A percentile compares a stretch with the other conserved stretches of the same genome.
Evolutionary conservation across 78 protist genomes (phyloP).

Genomic region (Planoprotostelium fungivorum): DNA sequence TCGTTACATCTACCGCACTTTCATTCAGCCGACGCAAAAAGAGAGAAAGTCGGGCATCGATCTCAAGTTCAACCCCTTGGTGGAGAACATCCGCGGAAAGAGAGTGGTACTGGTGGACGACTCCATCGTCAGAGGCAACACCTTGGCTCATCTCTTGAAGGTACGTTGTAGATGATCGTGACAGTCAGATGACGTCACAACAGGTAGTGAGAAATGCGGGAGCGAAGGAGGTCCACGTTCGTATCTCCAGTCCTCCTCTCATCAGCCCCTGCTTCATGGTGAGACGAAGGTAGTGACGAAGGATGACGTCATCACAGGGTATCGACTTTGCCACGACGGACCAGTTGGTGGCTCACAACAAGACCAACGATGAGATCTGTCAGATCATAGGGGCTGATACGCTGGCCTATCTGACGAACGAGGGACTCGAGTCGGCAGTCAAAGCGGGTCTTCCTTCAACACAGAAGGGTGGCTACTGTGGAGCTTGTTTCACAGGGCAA

Average conservation of each 20-base stretch:
- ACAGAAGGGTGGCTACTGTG: conserved; percentile 22
- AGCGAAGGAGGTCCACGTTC: conserved; percentile 47
- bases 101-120: conserved; percentile 46
- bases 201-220: conserved; percentile 46
- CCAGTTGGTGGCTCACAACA: conserved; percentile 42
- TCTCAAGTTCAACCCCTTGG: conserved; percentile 58
- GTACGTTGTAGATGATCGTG: neutral
- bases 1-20: conserved; percentile 54
- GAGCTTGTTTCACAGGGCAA: conserved; percentile 60
- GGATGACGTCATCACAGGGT: conserved; percentile 13
- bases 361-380: conserved; percentile 33
- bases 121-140: conserved; percentile 53
- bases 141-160: conserved; percentile 13
- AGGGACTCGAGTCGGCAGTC: conserved; percentile 35
- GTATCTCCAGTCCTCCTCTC: conserved; percentile 60
- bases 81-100: conserved; percentile 40
- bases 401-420: conserved; percentile 21
- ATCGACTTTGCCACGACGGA: conserved; percentile 53
- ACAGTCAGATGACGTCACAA: neutral
- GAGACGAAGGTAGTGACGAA: neutral
- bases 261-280: conserved; percentile 57
- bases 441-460: neutral
- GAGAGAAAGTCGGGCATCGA: conserved; percentile 49
- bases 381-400: conserved; percentile 48
- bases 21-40: conserved; percentile 60